Base-by-base conservation (phyloP, 2,329 filamentous ascomycete genomes). In the Microcyclospora pomicola region DNA sequence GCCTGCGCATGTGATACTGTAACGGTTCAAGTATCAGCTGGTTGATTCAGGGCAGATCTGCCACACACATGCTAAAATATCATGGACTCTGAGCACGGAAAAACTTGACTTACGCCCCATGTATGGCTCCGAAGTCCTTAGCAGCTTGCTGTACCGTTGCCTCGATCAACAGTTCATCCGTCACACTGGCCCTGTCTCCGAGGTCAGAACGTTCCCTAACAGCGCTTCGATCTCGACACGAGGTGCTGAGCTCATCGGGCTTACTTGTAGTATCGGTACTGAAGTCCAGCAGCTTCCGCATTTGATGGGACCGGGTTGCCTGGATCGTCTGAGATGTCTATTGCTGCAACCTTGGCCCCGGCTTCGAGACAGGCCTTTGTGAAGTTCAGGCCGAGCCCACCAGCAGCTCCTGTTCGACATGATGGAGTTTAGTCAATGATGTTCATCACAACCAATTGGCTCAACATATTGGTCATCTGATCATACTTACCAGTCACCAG, bases 361-460 rank as follows among this genome's bases (percentile, higher is more conserved):
- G 83, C 91, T 41, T 83, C 80, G 39, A 93, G 82, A 59, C 93
- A 75, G 32, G 82, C 86, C 63, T 93, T 84, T 30, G 80, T 82
- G 77, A 94, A 93, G 44, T 91, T 85, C 42, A 93, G 67, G 14
- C 88, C 87, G 41, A 95, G 64, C 2, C 87, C 87, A 53, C 84
- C 73, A 15, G 86, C 85, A 51, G 85, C 87, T 35, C 88, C 88
- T 0, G 87, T 95, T n/a, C n/a, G n/a, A n/a, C n/a, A n/a, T n/a
- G n/a, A n/a, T n/a, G n/a, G n/a, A n/a, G n/a, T n/a, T n/a, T n/a
- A n/a, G n/a, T n/a, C n/a, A n/a, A n/a, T n/a, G n/a, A n/a, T n/a
- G n/a, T n/a, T n/a, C n/a, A n/a, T n/a, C n/a, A n/a, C n/a, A n/a
- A n/a, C n/a, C n/a, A n/a, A n/a, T n/a, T n/a, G n/a, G n/a, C n/a